phyloP scores from a whole-genome alignment of 129 eudicot species.

The Silybum marianum region DNA sequence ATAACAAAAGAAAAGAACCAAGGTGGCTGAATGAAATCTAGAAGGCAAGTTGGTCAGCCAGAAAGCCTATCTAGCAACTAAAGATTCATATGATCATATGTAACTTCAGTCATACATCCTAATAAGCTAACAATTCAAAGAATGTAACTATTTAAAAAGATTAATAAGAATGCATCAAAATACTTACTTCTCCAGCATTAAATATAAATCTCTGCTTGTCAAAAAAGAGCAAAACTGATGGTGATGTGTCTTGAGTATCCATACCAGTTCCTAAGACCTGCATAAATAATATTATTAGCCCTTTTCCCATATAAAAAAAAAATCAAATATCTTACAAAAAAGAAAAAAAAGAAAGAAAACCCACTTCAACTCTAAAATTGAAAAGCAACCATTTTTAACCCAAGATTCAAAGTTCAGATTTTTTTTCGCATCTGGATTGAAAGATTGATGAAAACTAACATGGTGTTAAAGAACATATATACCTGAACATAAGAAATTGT shows the following conservation, averaged over 20 bases:
- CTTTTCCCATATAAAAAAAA: not conserved
- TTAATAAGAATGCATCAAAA: not conserved
- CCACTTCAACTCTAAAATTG: not conserved
- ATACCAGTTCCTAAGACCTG: slow-evolving; percentile 95
- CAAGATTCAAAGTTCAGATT: not conserved
- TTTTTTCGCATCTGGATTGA: too few species aligned
- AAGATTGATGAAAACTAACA: not conserved
- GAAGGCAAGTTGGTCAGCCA: too few species aligned
- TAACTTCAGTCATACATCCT: not conserved
- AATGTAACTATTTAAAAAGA: not conserved
- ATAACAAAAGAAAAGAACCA: too few species aligned
- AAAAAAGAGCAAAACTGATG: slow-evolving; percentile 87
- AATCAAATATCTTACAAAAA: not conserved
- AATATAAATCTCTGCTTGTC: slow-evolving; percentile 88
- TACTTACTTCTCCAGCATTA: slow-evolving; percentile 97
- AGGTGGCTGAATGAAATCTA: too few species aligned
- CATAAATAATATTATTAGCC: not conserved
- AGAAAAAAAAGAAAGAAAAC: not conserved
- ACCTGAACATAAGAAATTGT: slow-evolving; percentile 87
- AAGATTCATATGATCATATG: too few species aligned
- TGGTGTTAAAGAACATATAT: not conserved
- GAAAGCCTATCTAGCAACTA: too few species aligned
- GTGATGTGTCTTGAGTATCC: slow-evolving; percentile 98
- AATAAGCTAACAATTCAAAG: not conserved
- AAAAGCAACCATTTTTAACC: not conserved